These are phyloP conservation scores for Pleurozium schreberi DNA, from an alignment of 225 moss, liverwort and hornwort genomes.

Conservation along the genomic window DNA sequence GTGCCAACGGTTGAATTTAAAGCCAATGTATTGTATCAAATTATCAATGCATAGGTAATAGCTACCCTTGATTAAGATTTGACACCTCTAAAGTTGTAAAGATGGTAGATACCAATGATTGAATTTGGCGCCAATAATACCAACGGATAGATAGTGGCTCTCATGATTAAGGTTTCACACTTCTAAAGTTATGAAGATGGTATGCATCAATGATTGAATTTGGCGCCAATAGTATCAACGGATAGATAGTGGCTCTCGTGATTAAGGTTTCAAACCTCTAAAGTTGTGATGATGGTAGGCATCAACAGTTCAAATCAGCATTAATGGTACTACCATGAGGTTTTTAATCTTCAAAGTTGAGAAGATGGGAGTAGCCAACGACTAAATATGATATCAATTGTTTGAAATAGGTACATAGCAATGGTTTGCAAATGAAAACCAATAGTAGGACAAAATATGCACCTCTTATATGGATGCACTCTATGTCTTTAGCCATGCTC, in stretches of 20 bases:
- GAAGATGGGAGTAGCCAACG: fast-evolving
- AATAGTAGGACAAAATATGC: background rate
- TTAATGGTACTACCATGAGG: fast-evolving
- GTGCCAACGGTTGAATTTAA: too few species aligned
- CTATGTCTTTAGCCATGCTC: background rate
- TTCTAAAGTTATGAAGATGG: background rate
- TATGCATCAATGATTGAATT: too few species aligned
- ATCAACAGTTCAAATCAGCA: fast-evolving
- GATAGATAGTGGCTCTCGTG: background rate
- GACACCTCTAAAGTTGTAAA: too few species aligned
- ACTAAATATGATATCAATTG: fast-evolving
- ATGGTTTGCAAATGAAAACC: background rate
- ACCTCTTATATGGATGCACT: fast-evolving
- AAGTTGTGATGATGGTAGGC: background rate
- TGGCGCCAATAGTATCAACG: background rate
- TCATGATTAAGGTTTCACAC: background rate
- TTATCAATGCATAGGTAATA: too few species aligned
- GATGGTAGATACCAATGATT: too few species aligned
- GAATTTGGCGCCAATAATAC: too few species aligned
- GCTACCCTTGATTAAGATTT: too few species aligned
- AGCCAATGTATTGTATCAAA: too few species aligned
- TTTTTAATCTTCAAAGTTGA: background rate
- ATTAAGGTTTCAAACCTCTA: background rate
- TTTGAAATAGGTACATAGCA: background rate
- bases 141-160: background rate